Base-by-base conservation (phyloP, 2,329 filamentous ascomycete genomes). In the Penicillium fuscoglaucum region DNA sequence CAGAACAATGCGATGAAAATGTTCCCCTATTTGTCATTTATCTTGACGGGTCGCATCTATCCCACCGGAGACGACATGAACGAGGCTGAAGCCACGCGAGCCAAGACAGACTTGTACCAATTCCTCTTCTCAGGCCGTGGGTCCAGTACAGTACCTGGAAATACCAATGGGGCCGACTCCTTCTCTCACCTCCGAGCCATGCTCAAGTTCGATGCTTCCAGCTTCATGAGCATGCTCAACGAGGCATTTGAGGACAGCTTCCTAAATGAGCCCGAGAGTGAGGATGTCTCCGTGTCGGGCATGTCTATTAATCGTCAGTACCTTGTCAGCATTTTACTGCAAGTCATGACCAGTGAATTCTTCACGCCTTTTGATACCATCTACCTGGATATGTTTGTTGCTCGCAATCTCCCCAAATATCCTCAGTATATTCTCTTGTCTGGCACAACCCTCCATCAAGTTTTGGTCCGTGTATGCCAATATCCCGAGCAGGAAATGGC, bases 321-420 rank as follows among this genome's bases (percentile, higher is more conserved):
- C 68, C 87, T 99, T 59, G 84, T 97, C 64, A 93, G 90, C 47
- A 96, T 97, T 57, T 79, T 99, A 58, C 82, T 96, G 12, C 92
- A 96, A 72, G 88, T 97, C 29, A 96, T 99, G 91, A 90, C 87
- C 50, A 52, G 64, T 12, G 79, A 86, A 0, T 80, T 83, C 47
- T 98, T 96, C 74, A 84, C 87, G 0, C 76, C 87, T 0, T 86
- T 90, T 60, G 92, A 98, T 70, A 93, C 90, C 13, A 90, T 99
- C 56, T 99, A 96, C 74, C 84, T 99, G 45, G 92, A 99, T 75
- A 99, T 99, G 92, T 99, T 99, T 70, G 90, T 99, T 71, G 93
- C 95, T 19, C 87, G 95, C 56, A 99, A 96, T 71, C 79, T 99
- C 50, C 91, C 96, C 4, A 99, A 99, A 73, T 99, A 96, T 70